These are phyloP conservation scores for Aspergillus felis DNA, from an alignment of 2,329 filamentous ascomycete genomes.

Conservation along the genomic window DNA sequence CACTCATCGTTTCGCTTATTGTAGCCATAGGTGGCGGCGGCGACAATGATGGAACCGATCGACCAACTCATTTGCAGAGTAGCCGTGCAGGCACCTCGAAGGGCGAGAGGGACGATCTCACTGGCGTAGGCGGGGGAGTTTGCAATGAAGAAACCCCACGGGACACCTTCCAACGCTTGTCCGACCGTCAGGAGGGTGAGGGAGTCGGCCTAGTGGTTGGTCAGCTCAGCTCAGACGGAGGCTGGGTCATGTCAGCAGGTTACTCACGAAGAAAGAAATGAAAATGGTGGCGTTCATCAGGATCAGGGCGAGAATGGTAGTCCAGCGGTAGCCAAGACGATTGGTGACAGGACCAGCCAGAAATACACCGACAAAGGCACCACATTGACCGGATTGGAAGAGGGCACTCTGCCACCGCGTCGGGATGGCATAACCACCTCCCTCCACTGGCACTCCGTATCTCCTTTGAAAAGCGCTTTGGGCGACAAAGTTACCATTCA, in stretches of 20 bases:
- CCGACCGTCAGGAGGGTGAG: conserved; percentile 38
- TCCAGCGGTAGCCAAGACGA: conserved; percentile 57
- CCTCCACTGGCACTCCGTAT: conserved; percentile 33
- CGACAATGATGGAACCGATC: conserved; percentile 26
- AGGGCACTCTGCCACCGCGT: conserved; percentile 54
- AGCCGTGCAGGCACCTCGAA: conserved; percentile 24
- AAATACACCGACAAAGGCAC: conserved; percentile 58
- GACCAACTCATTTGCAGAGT: conserved; percentile 30
- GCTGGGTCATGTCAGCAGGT: neutral
- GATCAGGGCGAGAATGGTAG: conserved; percentile 54
- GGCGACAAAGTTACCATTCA: conserved; percentile 48
- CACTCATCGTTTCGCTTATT: conserved; percentile 18
- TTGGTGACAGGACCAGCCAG: conserved; percentile 59
- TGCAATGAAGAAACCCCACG: conserved; percentile 30
- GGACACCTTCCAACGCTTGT: conserved; percentile 27
- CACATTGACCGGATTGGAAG: conserved; percentile 52
- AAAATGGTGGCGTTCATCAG: conserved; percentile 58
- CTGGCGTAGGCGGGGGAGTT: conserved; percentile 28
- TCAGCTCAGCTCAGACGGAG: too few relatives aligned
- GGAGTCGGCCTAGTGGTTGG: conserved; percentile 31
- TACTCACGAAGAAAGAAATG: conserved; percentile 53
- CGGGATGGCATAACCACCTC: conserved; percentile 27
- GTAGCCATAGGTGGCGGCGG: conserved; percentile 20
- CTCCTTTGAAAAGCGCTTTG: conserved; percentile 34
- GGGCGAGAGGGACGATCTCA: conserved; percentile 24